These are phyloP conservation scores for Paradendryphiella salina DNA, from an alignment of 2,329 filamentous ascomycete species.

Conservation along the genomic window DNA sequence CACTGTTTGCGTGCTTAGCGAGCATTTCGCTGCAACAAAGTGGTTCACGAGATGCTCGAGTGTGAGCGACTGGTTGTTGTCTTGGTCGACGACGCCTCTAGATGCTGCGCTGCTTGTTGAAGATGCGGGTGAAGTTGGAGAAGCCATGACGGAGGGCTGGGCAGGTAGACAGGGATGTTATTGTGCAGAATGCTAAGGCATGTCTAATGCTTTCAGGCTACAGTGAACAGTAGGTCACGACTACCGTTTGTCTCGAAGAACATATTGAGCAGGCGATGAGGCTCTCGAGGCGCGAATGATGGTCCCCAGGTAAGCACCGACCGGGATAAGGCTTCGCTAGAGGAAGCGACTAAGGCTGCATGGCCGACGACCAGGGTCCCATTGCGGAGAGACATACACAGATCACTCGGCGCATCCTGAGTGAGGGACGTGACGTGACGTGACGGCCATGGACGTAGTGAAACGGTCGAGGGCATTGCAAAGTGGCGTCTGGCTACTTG, in stretches of 20 bases:
- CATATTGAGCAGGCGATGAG: background rate
- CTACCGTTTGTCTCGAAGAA: background rate
- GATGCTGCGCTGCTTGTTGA: conserved; percentile 45
- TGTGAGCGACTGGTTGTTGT: conserved; percentile 45
- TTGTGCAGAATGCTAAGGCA: background rate
- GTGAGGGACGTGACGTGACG: background rate
- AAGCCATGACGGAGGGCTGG: conserved; percentile 32
- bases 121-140: conserved; percentile 49
- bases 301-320: background rate
- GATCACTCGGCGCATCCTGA: background rate
- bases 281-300: background rate
- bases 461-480: background rate
- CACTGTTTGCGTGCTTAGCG: conserved; percentile 78
- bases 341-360: background rate
- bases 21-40: conserved; percentile 84
- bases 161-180: background rate
- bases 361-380: background rate
- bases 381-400: conserved; percentile 1
- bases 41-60: conserved; percentile 82
- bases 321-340: background rate
- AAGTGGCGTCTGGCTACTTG: background rate
- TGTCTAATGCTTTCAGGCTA: background rate
- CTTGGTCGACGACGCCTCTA: conserved; percentile 26
- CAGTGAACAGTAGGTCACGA: background rate
- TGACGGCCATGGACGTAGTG: background rate